Evolutionary conservation across 106 monocot species (phyloP).

Genomic region (Platanthera guangdongensis): DNA sequence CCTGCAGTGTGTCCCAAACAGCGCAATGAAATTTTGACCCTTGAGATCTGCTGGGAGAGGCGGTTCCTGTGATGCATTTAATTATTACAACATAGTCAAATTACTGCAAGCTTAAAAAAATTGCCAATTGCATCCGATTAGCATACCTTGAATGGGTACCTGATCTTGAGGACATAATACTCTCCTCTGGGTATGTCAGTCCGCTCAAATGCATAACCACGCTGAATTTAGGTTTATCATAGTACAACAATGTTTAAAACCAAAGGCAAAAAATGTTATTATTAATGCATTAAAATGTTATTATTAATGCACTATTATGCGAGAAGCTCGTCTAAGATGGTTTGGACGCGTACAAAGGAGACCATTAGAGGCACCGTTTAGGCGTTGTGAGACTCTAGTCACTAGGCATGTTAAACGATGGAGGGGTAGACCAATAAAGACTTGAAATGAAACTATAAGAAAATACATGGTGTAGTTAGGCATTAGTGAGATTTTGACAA

Average conservation of each 20-base stretch:
- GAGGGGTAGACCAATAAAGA: too few species aligned
- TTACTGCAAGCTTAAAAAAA: background rate
- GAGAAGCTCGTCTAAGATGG: too few species aligned
- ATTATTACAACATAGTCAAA: constrained; percentile 1
- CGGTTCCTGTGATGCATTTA: constrained; percentile 46
- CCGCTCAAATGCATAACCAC: constrained; percentile 85
- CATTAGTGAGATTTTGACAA: too few species aligned
- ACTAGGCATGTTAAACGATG: too few species aligned
- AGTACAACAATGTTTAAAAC: background rate
- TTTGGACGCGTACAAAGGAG: too few species aligned
- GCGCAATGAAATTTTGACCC: constrained; percentile 60
- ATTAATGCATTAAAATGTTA: background rate
- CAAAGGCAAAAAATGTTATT: background rate
- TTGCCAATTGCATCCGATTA: background rate
- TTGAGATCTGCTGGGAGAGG: constrained; percentile 64
- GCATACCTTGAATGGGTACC: constrained; percentile 84
- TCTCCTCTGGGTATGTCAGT: constrained; percentile 68
- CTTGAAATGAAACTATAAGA: too few species aligned
- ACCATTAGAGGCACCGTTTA: too few species aligned
- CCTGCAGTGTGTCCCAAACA: constrained; percentile 77
- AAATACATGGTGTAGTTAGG: too few species aligned
- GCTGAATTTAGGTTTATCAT: constrained; percentile 25
- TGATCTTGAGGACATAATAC: constrained; percentile 84
- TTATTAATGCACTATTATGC: too few species aligned
- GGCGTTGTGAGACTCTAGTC: too few species aligned